Conservation (phyloP, 257 asterid genomes). For the Primulina huaijiensis region DNA sequence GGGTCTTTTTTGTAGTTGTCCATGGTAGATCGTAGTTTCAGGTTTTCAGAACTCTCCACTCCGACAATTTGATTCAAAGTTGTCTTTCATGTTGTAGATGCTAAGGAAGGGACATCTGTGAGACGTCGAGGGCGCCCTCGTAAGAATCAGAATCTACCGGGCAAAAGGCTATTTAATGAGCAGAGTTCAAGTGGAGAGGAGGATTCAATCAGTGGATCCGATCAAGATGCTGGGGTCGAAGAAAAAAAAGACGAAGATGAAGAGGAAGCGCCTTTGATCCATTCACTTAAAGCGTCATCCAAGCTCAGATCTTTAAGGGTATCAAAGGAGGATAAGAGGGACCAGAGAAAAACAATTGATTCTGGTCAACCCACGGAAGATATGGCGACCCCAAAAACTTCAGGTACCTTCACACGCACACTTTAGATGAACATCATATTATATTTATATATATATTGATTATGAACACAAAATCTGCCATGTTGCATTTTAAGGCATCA, state of each 20-base stretch:
- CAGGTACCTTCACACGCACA: conserved; percentile 38
- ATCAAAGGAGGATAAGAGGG: conserved; percentile 47
- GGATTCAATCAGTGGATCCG: conserved; percentile 84
- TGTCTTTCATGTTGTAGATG: conserved; percentile 41
- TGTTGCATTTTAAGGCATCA: not conserved
- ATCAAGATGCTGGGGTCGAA: conserved; percentile 55
- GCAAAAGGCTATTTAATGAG: conserved; percentile 77
- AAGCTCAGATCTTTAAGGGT: conserved; percentile 66
- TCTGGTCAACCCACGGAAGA: conserved; percentile 45
- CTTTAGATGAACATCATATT: not conserved
- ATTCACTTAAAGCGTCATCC: conserved; percentile 59
- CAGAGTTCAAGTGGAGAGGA: conserved; percentile 79
- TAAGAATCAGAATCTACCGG: conserved; percentile 65
- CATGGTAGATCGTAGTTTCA: not conserved
- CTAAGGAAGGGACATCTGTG: conserved; percentile 53
- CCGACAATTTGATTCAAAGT: not conserved
- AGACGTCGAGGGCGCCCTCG: conserved; percentile 84
- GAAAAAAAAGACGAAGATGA: conserved; percentile 62
- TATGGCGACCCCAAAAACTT: conserved; percentile 59
- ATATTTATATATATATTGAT: not conserved
- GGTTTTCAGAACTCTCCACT: not conserved
- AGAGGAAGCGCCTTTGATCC: conserved; percentile 60
- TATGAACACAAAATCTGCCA: not conserved
- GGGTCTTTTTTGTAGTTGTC: too few species aligned
- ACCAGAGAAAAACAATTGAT: conserved; percentile 37